Evolutionary conservation across 2,329 filamentous ascomycete species (phyloP).

Genomic region (Venturia effusa): DNA sequence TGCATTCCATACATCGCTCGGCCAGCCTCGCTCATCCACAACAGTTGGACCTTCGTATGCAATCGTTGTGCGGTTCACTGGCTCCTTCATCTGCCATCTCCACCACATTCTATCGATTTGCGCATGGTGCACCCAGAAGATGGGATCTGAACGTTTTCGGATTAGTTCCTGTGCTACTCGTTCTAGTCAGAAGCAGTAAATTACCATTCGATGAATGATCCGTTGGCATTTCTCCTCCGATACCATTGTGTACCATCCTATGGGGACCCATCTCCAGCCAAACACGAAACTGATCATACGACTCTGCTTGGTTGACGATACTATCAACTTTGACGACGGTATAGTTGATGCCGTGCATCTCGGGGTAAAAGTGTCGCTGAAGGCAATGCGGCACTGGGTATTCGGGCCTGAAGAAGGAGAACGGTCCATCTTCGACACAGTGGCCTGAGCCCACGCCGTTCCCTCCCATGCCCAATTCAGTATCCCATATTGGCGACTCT

Average conservation of each 20-base stretch:
- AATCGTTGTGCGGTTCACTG: neutral
- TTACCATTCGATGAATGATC: constrained; percentile 6
- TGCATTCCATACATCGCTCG: neutral
- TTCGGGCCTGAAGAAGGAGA: neutral
- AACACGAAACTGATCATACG: neutral
- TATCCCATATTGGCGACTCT: constrained; percentile 1
- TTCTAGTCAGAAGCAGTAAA: neutral
- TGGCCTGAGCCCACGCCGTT: neutral
- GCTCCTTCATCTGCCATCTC: constrained; percentile 11
- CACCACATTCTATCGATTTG: constrained; percentile 10
- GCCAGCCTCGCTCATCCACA: neutral
- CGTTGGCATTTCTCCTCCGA: neutral
- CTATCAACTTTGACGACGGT: neutral
- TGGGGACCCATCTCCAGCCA: constrained; percentile 1
- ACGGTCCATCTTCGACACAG: neutral
- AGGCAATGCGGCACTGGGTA: constrained; percentile 4
- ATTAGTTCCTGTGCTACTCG: neutral
- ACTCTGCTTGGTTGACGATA: neutral
- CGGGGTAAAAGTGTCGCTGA: neutral
- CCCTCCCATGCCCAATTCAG: neutral
- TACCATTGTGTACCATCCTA: constrained; percentile 3
- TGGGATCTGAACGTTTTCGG: neutral
- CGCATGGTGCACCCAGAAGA: constrained; percentile 12
- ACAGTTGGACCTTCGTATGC: neutral
- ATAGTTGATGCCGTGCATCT: constrained; percentile 3